Conservation (phyloP, 2,329 filamentous ascomycete genomes). For the Hypoxylon sp. region DNA sequence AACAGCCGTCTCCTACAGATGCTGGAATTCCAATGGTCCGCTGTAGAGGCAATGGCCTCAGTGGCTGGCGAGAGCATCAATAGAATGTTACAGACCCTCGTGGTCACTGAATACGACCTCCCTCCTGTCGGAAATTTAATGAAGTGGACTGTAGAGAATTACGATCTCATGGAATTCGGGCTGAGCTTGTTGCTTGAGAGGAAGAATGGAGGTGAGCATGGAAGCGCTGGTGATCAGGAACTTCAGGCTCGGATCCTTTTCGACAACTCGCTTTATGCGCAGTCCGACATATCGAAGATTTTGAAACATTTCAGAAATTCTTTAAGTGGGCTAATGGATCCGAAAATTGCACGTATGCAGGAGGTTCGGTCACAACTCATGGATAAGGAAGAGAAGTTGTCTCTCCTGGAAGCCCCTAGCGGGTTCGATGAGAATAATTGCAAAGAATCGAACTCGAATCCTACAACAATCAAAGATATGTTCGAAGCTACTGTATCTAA, state of each 20-base stretch:
- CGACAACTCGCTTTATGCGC: neutral
- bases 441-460: neutral
- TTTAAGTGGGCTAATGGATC: neutral
- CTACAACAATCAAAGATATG: conserved; percentile 1
- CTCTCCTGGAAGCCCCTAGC: neutral
- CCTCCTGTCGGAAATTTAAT: neutral
- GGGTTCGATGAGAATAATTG: neutral
- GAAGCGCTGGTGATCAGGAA: neutral
- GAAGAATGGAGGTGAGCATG: neutral
- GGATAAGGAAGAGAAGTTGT: neutral
- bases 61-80: neutral
- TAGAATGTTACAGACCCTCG: neutral
- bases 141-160: neutral
- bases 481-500: neutral
- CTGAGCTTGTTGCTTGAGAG: conserved; percentile 1
- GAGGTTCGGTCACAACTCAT: neutral
- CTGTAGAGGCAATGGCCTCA: neutral
- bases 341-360: neutral
- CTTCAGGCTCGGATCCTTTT: neutral
- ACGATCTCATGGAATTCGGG: neutral
- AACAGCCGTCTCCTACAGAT: conserved; percentile 1
- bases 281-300: neutral
- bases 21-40: neutral
- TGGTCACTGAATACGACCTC: neutral
- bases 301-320: neutral